Evolutionary conservation across 2,329 filamentous ascomycete genomes (phyloP).

Genomic region (Calonectria leucothoes): DNA sequence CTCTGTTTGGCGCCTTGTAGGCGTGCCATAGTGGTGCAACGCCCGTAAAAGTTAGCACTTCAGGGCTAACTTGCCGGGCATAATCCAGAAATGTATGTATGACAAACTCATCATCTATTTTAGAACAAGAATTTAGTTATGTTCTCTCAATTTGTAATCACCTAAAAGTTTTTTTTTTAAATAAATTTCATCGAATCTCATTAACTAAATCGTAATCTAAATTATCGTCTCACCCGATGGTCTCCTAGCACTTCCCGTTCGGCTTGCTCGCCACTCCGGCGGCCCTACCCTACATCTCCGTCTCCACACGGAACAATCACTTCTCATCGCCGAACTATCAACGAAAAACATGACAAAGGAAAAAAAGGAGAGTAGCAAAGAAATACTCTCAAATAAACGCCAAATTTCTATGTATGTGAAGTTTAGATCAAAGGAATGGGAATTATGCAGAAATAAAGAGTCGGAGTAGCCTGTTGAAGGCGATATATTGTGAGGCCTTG

Average conservation of each 20-base stretch:
- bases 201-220: neutral
- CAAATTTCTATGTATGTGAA: conserved; percentile 13
- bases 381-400: neutral
- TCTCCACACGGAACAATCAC: neutral
- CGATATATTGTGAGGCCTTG: neutral
- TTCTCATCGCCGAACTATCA: neutral
- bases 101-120: neutral
- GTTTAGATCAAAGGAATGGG: conserved; percentile 1
- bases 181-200: neutral
- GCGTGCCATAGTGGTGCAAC: no score
- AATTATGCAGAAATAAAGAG: neutral
- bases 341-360: neutral
- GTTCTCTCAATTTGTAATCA: neutral
- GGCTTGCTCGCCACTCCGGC: neutral
- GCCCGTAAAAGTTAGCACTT: no score
- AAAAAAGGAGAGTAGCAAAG: neutral
- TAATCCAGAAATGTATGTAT: no score
- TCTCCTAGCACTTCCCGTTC: neutral
- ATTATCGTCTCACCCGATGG: neutral
- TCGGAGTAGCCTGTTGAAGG: neutral
- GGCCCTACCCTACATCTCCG: conserved; percentile 10
- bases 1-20: no score
- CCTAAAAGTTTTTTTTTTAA: neutral
- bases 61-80: no score
- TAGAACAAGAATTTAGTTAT: neutral